Evolutionary conservation across 345 rosid genomes (phyloP).

Genomic region (Dimocarpus longan): DNA sequence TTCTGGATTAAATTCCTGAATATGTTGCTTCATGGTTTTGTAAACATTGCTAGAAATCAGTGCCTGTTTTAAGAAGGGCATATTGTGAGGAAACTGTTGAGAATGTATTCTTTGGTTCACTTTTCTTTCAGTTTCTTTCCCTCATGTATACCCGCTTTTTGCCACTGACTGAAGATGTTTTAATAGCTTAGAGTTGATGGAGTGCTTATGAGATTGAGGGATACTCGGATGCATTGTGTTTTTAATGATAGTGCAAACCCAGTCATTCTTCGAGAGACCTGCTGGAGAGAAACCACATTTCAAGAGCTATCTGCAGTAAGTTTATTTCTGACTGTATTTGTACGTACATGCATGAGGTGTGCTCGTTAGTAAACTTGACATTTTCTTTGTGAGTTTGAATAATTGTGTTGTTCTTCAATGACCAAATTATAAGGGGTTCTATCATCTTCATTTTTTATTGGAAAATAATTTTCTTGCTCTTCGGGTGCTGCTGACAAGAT

Average conservation of each 20-base stretch:
- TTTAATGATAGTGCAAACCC: constrained; percentile 52
- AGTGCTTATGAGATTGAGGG: constrained; percentile 91
- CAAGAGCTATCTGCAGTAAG: constrained; percentile 74
- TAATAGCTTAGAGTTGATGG: constrained; percentile 97
- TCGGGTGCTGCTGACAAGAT: neutral
- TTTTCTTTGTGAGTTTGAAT: neutral
- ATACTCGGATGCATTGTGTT: constrained; percentile 79
- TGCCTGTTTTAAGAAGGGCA: neutral
- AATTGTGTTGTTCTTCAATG: neutral
- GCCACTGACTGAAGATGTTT: constrained; percentile 19
- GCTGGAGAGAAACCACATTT: constrained; percentile 93
- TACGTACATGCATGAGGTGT: neutral
- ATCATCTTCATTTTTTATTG: neutral
- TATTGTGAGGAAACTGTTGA: neutral
- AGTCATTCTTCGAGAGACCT: constrained; percentile 74
- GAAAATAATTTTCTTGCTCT: neutral
- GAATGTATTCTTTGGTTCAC: constrained; percentile 1
- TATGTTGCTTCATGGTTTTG: neutral
- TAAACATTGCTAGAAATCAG: neutral
- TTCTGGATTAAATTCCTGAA: neutral
- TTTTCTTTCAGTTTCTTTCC: constrained; percentile 1
- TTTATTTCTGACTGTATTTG: constrained; percentile 20
- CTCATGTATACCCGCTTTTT: constrained; percentile 1
- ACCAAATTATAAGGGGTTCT: neutral
- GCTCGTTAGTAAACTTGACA: neutral